Base-by-base conservation (phyloP, 2,329 filamentous ascomycete genomes). In the Stenocarpella maydis region DNA sequence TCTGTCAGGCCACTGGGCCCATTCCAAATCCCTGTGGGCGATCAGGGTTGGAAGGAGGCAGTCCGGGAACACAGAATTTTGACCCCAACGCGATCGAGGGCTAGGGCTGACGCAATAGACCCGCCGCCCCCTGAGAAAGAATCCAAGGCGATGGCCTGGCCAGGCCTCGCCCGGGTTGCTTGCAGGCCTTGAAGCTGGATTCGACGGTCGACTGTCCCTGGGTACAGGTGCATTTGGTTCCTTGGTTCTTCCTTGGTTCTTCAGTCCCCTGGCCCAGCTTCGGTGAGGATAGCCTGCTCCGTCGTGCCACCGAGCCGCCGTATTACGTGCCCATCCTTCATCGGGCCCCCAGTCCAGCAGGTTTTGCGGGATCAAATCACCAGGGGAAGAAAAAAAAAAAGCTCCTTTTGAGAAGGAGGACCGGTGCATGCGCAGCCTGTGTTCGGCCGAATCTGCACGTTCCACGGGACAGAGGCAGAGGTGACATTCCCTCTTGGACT, bases 71-170 rank as follows among this genome's bases (percentile, higher is more conserved):
- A 21, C 58, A 49, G 43, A 63, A 34, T 63, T 21, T 49, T 15
- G 43, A 63, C 31, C 37, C 58, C 43, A 63, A 28, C 43, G 17
- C 28, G 28, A 37, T 63, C 28, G 28, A 37, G 49, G 58, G 49
- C 58, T 49, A 49, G 58, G 58, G 58, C 58, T 63, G 58, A 49
- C 28, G 58, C 41, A 41, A 63, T 37, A 63, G 58, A 49, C 41
- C 58, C 58, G 58, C 6, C 55, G 6, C 55, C 39, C n/a, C 43
- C 43, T 28, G 24, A 63, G 58, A 24, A 49, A 63, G 12, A 60
- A 19, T 26, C 55, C 55, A 60, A 49, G 41, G 43, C 58, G 41
- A 49, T 49, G 58, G 58, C 28, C 58, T 37, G 58, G 58, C 41
- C 58, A 37, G 58, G 12, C 28, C 54, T 58, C 19, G 37, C 28